Conservation (phyloP, 495 filamentous ascomycete genomes). For the Gamarada debralockiae region DNA sequence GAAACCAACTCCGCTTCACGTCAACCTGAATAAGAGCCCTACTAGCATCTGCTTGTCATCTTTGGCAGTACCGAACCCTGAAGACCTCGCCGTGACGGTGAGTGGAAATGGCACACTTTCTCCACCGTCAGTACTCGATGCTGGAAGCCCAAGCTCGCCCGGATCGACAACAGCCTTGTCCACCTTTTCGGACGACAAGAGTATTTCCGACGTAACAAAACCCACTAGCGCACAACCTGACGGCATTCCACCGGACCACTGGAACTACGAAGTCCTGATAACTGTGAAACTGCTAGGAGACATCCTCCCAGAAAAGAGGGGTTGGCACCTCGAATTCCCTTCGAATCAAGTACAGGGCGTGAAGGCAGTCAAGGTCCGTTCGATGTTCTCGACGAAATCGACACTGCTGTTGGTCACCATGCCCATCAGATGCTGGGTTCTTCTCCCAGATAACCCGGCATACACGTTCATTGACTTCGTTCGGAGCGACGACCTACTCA, state of each 20-base stretch:
- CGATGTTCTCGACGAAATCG: not conserved
- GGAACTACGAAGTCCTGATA: not conserved
- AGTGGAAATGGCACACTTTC: not conserved
- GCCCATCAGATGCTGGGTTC: not conserved
- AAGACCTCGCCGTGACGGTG: not conserved
- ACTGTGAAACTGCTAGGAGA: not conserved
- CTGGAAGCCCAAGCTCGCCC: not conserved
- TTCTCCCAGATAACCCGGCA: not conserved
- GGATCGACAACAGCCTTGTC: not conserved
- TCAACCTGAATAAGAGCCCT: not conserved
- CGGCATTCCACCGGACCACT: not conserved
- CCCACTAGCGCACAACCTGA: not conserved
- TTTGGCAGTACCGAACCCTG: not conserved
- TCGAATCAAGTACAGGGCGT: not conserved
- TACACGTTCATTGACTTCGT: constrained; percentile 1
- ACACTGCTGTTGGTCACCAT: not conserved
- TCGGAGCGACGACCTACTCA: not conserved
- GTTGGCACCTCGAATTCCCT: not conserved
- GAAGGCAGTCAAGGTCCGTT: not conserved
- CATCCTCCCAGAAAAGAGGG: not conserved
- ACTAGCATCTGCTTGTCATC: not conserved
- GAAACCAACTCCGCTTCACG: not conserved
- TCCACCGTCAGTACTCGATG: not conserved
- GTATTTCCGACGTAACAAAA: not conserved
- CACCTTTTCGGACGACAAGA: not conserved